Percentiles rank a stretch among this genome's conserved stretches.
phyloP scores from a whole-genome alignment of 768 basidiomycete genomes.

The Mycena kentingensis region DNA sequence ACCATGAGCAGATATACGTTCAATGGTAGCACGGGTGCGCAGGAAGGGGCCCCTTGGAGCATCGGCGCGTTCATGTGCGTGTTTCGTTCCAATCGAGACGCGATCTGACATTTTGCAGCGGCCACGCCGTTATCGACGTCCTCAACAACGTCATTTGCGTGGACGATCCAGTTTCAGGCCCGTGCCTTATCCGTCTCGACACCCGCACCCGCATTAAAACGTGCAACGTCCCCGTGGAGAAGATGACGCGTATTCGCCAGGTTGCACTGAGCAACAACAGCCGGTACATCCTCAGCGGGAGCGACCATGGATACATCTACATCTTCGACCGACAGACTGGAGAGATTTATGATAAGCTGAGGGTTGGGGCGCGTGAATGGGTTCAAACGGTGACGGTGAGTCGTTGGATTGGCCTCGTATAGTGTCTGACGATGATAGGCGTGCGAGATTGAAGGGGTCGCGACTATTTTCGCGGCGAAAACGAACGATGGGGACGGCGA shows the following conservation, averaged over 20 bases:
- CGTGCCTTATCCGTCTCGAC: constrained; percentile 13
- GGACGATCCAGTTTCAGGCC: constrained; percentile 15
- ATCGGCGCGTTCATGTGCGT: constrained; percentile 17
- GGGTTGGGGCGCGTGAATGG: constrained; percentile 7
- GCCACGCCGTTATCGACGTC: constrained; percentile 12
- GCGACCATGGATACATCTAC: constrained; percentile 23
- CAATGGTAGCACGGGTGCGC: constrained; percentile 1
- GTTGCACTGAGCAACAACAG: constrained; percentile 17
- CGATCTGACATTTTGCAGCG: constrained; percentile 9
- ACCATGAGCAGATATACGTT: constrained; percentile 9
- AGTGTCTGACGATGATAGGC: constrained; percentile 1
- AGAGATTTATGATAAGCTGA: constrained; percentile 8
- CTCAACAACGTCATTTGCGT: constrained; percentile 11
- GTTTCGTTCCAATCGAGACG: neutral
- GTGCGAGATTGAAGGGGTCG: neutral
- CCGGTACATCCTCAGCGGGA: constrained; percentile 10
- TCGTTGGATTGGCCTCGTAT: neutral
- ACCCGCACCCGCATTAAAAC: constrained; percentile 4
- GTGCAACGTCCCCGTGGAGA: constrained; percentile 7
- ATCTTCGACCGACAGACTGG: constrained; percentile 22
- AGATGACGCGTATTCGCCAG: constrained; percentile 1
- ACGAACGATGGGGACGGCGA: neutral
- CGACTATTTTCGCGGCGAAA: constrained; percentile 9
- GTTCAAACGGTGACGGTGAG: constrained; percentile 21
- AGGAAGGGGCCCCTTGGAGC: neutral